Evolutionary conservation across 495 filamentous ascomycete genomes (phyloP), one percentile per base, ranked within the genome.

Genomic region (Thozetella sp.): DNA sequence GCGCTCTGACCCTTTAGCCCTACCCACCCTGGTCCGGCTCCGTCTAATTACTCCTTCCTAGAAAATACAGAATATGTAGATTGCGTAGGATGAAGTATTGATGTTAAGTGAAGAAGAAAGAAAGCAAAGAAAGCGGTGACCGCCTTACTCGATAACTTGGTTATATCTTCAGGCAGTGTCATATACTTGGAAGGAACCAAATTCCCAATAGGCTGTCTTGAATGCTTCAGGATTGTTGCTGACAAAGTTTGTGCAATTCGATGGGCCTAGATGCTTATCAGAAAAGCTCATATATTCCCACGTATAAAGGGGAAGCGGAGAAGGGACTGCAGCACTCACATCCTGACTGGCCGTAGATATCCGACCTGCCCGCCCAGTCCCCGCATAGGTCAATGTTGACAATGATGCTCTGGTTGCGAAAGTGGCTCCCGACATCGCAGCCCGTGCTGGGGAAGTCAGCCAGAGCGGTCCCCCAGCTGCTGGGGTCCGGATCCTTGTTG

Each of bases 331-430:
- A 40, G 13, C 24, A 77, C 80, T 75, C 68, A 83, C 81, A 82
- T 40, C 77, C 79, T 22, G 73, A 76, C 10, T 52, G 34, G 3
- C 58, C 53, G 63, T 73, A 78, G 25, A 80, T 75, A 0, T 59
- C 61, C 30, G 43, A 3, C 43, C 20, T 11, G 43, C 84, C 82
- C 6, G 87, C 87, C 79, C 86, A 87, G 56, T 84, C 78, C 2
- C 90, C 88, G 65, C 88, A 91, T 60, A 92, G 82, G 59, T 88
- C 84, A 37, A 85, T 87, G 61, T 91, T 86, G 46, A 88, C 84
- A 59, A 90, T 81, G 59, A 92, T 88, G 65, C 83, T 83, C 68
- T 88, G 76, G 56, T 88, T 81, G 25, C 66, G 75, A 67, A 92
- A 91, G 59, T 87, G 81, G 12, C 69, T 71, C 27, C 77, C 72